Base-by-base conservation (phyloP, 495 filamentous ascomycete species). In the Chaetomidium leptoderma region DNA sequence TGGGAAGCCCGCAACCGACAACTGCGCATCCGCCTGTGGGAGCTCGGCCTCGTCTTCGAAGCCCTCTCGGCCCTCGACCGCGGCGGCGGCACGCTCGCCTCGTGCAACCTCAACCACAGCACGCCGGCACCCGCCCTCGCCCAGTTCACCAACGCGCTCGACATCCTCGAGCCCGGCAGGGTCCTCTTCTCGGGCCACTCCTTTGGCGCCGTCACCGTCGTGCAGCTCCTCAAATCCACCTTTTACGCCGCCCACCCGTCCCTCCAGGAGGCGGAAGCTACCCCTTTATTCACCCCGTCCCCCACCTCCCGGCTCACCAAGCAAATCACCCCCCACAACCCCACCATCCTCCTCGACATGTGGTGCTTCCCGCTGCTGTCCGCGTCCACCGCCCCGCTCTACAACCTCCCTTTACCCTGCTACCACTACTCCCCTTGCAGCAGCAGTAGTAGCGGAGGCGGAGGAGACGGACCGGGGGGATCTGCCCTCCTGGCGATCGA, bases 141-240 rank as follows among this genome's bases (percentile, higher is more conserved):
- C 16, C 73, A 73, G 55, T 84, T 91, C 61, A 60, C 70, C 46
- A 66, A 70, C 33, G 67, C 68, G 29, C 74, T 92, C 27, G 80
- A 88, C 59, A 76, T 92, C 7, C 78, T 81, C 50, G 71, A 74
- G n/a, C 87, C 89, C 0, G 89, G 89, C 7, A 75, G 72, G n/a
- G 78, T 91, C 2, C 80, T 81, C 43, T 90, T 84, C 69, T 78
- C 77, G 1, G 89, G 89, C 8, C 89, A 92, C 69, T 87, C 83
- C 16, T 92, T 92, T 62, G 89, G 89, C 44, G 84, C 84, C 21
- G 76, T 86, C 0, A 89, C 84, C 21, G 74, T 82, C 29, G 77
- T 87, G 5, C 89, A 91, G 62, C 78, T 92, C 45, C 67, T 89
- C 60, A 92, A 92, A 65, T 84, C 77, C 32, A 78, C 84, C 35